Conservation (phyloP, 331 rosid species). For the Pyrus hybrid region DNA sequence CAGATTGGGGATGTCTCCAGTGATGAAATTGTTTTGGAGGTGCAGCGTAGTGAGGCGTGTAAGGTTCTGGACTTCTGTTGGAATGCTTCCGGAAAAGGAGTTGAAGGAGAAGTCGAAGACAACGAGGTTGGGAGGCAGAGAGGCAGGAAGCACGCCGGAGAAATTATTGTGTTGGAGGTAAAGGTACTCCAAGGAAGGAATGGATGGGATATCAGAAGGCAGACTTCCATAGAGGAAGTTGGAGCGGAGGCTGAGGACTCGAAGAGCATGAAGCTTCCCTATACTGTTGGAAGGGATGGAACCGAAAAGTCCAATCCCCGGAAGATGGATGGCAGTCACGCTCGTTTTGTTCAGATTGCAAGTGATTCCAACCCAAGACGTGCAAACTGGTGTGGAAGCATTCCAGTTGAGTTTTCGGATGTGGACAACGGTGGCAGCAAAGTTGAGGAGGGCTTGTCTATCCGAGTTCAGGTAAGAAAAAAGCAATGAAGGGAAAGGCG, state of each 20-base stretch:
- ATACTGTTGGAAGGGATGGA: slow-evolving; percentile 48
- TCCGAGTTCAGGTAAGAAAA: slow-evolving; percentile 58
- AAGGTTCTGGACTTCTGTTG: slow-evolving; percentile 44
- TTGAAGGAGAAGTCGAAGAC: slow-evolving; percentile 54
- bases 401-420: slow-evolving; percentile 65
- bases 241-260: slow-evolving; percentile 56
- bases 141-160: slow-evolving; percentile 49
- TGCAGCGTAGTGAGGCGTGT: slow-evolving; percentile 43
- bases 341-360: slow-evolving; percentile 39
- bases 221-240: slow-evolving; percentile 53
- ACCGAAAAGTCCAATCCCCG: slow-evolving; percentile 53
- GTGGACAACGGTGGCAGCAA: slow-evolving; percentile 42
- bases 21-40: slow-evolving; percentile 51
- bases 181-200: slow-evolving; percentile 51
- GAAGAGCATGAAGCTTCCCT: slow-evolving; percentile 54
- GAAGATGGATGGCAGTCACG: slow-evolving; percentile 56
- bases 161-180: slow-evolving; percentile 58
- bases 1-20: slow-evolving; percentile 59
- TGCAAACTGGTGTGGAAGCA: slow-evolving; percentile 39
- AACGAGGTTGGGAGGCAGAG: slow-evolving; percentile 45
- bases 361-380: slow-evolving; percentile 61
- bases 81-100: slow-evolving; percentile 53
- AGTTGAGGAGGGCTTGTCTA: slow-evolving; percentile 49
- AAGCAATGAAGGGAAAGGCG: slow-evolving; percentile 10
- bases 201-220: slow-evolving; percentile 55